Base-by-base conservation (phyloP, 768 basidiomycete genomes). In the Butyriboletus loyo region DNA sequence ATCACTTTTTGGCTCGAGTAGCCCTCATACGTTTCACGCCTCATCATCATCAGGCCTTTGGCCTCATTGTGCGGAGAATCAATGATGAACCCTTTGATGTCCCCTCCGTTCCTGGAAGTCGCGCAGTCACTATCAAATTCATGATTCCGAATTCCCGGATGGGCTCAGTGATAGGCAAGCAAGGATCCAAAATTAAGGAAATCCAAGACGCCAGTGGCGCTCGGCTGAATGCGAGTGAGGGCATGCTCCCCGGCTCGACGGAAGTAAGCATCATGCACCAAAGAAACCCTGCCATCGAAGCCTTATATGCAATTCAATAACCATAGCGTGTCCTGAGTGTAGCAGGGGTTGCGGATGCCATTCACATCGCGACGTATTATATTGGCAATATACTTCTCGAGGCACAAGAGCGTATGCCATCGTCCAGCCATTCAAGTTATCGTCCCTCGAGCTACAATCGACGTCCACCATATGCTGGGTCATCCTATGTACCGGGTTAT, bases 91-190 rank as follows among this genome's bases (percentile, higher is more conserved):
- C 97, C 1, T 98, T 97, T 72, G 97, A 98, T 64, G 87, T 91
- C 40, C 92, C 97, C 21, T 98, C 96, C 32, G 92, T 98, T 6
- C 97, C 97, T 41, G 97, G 97, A 53, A 97, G 94, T 65, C 85
- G 95, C 54, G 96, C 97, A 27, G 97, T 99, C 49, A 98, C 97
- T 28, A 98, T 99, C 79, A 98, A 98, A 71, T 98, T 93, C 68
- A 98, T 98, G 89, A 97, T 98, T 52, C 96, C 96, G 58, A 98
- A 98, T 72, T 95, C 93, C 10, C 89, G 96, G 53, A 98, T 98
- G 96, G 96, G 96, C 37, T 97, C 94, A 17, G 93, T 98, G 54
- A 99, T 99, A 64, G 97, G 97, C 51, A 98, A 97, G 71, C 90
- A 88, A 57, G 97, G 97, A 30, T 87, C 87, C 34, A 99, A 99